Percentiles rank a stretch among this genome's conserved stretches.
phyloP scores from a whole-genome alignment of 2,329 filamentous ascomycete genomes.

The Colletotrichum sp. region DNA sequence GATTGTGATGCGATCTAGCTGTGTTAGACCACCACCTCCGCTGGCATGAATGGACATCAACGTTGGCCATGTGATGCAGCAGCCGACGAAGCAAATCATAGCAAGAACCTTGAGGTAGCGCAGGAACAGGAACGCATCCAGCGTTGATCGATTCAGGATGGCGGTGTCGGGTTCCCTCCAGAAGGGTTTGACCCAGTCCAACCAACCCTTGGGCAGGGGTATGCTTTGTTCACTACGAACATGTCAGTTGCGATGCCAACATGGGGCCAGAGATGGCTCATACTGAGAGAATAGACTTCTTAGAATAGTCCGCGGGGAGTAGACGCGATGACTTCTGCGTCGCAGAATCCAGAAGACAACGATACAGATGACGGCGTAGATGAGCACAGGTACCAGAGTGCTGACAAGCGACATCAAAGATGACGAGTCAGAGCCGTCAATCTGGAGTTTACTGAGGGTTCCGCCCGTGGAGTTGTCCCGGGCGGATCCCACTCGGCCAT shows the following conservation, averaged over 20 bases:
- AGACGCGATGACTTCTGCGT: slow-evolving; percentile 54
- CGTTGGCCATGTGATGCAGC: slow-evolving; percentile 83
- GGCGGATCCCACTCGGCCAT: slow-evolving; percentile 47
- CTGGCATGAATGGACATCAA: slow-evolving; percentile 85
- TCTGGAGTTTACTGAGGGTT: slow-evolving; percentile 37
- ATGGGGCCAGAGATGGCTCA: slow-evolving; percentile 20
- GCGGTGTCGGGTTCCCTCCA: slow-evolving; percentile 75
- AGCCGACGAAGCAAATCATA: slow-evolving; percentile 80
- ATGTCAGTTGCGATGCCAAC: background rate
- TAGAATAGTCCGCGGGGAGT: slow-evolving; percentile 58
- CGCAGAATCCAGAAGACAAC: slow-evolving; percentile 55
- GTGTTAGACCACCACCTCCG: slow-evolving; percentile 65
- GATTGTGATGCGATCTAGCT: slow-evolving; percentile 66
- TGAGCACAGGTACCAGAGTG: slow-evolving; percentile 58
- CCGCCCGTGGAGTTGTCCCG: slow-evolving; percentile 43
- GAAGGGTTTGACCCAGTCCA: slow-evolving; percentile 72
- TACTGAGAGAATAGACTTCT: slow-evolving; percentile 54
- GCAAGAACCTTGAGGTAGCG: slow-evolving; percentile 70
- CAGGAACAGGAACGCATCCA: slow-evolving; percentile 90
- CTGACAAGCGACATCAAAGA: slow-evolving; percentile 46
- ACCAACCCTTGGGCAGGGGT: slow-evolving; percentile 59
- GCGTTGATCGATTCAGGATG: slow-evolving; percentile 85
- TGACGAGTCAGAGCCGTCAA: slow-evolving; percentile 39
- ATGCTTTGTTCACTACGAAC: slow-evolving; percentile 8
- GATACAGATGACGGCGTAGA: slow-evolving; percentile 54